Percentiles rank a stretch among this genome's conserved stretches.
phyloP scores from a whole-genome alignment of 78 protist species.

The Dictyostelium purpureum region DNA sequence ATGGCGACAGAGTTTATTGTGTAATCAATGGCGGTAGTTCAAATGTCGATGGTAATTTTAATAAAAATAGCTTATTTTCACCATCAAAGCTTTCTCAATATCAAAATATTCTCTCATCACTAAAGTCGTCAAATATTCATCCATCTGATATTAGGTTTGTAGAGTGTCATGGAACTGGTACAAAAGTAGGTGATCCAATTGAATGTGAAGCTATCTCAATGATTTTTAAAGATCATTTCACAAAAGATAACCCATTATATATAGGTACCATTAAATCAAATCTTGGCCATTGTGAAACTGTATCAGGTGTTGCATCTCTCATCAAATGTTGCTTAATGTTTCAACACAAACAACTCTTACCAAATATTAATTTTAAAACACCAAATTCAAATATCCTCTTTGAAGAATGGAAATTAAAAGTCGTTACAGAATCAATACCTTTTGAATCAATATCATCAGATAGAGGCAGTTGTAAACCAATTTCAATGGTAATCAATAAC shows the following conservation, averaged over 20 bases:
- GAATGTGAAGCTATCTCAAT: constrained; percentile 31
- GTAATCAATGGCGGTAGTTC: constrained; percentile 5
- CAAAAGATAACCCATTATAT: constrained; percentile 2
- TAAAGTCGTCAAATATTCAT: background rate
- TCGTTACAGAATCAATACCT: constrained; percentile 5
- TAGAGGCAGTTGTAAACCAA: background rate
- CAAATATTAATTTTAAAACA: background rate
- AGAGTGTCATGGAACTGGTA: constrained; percentile 83
- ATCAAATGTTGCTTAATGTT: constrained; percentile 53
- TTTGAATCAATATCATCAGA: background rate
- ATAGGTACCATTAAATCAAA: constrained; percentile 47
- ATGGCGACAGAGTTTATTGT: constrained; percentile 20
- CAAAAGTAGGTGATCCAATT: constrained; percentile 81
- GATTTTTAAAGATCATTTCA: background rate
- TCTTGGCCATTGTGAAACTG: constrained; percentile 85
- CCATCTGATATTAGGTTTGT: constrained; percentile 18
- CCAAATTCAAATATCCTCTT: constrained; percentile 46
- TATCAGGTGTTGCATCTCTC: constrained; percentile 72
- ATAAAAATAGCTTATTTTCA: background rate
- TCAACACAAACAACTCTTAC: background rate
- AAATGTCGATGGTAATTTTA: constrained; percentile 18
- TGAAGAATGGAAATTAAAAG: background rate
- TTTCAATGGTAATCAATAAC: constrained; percentile 43
- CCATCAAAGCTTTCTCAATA: constrained; percentile 22
- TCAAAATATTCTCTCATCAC: background rate